These are phyloP conservation scores for Botrytis cinerea DNA, from an alignment of 2,329 filamentous ascomycete genomes.

Conservation along the genomic window DNA sequence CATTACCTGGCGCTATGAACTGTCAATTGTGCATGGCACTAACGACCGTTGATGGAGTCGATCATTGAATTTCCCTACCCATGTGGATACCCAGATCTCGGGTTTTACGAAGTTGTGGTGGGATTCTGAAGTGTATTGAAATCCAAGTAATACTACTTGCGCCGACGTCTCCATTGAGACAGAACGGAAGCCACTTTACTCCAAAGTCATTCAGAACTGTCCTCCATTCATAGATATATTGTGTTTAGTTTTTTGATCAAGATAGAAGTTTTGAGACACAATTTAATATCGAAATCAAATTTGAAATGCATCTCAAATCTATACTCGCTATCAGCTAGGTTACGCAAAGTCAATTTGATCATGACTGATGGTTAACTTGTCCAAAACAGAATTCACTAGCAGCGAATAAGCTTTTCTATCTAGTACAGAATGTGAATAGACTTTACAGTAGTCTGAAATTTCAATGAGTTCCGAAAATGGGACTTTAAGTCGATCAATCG, in stretches of 20 bases:
- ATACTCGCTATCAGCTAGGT: not conserved
- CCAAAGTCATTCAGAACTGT: not conserved
- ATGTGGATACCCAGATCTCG: not conserved
- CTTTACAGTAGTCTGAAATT: not conserved
- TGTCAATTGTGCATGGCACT: not conserved
- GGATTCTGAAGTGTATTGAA: not conserved
- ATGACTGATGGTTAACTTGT: not conserved
- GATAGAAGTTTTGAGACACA: not conserved
- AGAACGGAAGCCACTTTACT: not conserved
- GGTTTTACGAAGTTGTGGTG: not conserved
- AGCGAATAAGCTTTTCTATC: not conserved
- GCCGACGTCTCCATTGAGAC: not conserved
- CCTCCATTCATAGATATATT: not conserved
- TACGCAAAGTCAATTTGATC: not conserved
- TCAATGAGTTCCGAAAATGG: not conserved
- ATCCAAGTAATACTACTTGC: not conserved
- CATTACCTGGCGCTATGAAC: not conserved
- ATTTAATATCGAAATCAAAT: not conserved
- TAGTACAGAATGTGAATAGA: not conserved
- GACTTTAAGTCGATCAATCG: not conserved
- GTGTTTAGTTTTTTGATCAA: not conserved
- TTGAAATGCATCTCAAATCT: not conserved
- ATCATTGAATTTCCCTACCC: not conserved
- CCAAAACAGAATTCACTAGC: accelerated
- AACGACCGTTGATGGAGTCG: no score